Percentiles rank a stretch among this genome's conserved stretches.
These are phyloP conservation scores for Coemansia umbellata DNA, from an alignment of 192 early-diverging fungal genomes.

Conservation along the genomic window DNA sequence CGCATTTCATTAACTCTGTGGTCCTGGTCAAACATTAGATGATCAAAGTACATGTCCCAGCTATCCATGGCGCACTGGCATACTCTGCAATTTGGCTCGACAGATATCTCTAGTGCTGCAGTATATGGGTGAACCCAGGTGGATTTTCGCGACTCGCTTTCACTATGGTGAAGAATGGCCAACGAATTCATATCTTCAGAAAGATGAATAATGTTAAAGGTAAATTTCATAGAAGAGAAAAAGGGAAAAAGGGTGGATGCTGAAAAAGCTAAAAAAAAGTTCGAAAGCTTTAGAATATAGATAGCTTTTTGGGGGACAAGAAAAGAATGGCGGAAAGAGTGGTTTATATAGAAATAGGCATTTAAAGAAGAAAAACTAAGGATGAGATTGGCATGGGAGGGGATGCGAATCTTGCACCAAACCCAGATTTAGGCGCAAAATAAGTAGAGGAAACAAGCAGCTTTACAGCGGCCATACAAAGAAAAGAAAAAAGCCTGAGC, in stretches of 20 bases:
- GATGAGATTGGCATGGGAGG: no score
- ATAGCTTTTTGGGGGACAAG: no score
- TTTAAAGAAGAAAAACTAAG: neutral
- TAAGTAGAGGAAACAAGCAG: no score
- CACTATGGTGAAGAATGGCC: neutral
- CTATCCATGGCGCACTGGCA: constrained; percentile 28
- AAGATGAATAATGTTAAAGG: neutral
- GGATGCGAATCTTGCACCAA: no score
- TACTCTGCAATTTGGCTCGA: constrained; percentile 28
- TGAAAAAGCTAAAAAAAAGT: neutral
- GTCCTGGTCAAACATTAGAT: constrained; percentile 35
- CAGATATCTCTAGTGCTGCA: neutral
- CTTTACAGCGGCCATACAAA: neutral
- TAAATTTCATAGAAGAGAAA: neutral
- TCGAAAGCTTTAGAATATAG: neutral
- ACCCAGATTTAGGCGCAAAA: no score
- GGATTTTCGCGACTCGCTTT: neutral
- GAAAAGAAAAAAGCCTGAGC: neutral
- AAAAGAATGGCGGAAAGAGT: no score
- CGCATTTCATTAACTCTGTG: constrained; percentile 12
- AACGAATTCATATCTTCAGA: neutral
- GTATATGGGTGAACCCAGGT: constrained; percentile 15
- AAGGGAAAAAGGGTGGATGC: neutral
- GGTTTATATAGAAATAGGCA: neutral
- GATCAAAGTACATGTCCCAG: constrained; percentile 44